Conservation (phyloP, 805 yeast species). For the Maudiozyma barnettii region DNA sequence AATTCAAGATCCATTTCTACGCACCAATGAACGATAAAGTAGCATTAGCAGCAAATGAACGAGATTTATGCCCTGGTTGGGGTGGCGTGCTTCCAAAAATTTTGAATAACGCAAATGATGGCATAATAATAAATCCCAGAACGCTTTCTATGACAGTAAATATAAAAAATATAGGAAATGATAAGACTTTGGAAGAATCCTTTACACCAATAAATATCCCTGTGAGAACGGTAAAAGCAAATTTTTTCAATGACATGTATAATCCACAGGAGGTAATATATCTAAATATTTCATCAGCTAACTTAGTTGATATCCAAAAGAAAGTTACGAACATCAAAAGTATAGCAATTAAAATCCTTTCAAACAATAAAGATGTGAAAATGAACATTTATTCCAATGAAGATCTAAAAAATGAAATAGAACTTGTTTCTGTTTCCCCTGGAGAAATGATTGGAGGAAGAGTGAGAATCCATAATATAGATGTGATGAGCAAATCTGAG, state of each 20-base stretch:
- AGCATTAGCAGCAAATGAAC: not conserved
- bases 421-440: constrained; percentile 61
- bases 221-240: constrained; percentile 43
- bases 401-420: constrained; percentile 44
- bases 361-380: constrained; percentile 37
- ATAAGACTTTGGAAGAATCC: constrained; percentile 9
- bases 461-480: constrained; percentile 53
- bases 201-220: not conserved
- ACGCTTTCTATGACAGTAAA: constrained; percentile 63
- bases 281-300: constrained; percentile 43
- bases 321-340: constrained; percentile 16
- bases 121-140: constrained; percentile 73
- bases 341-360: constrained; percentile 20
- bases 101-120: constrained; percentile 61
- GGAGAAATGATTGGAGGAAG: constrained; percentile 67
- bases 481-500: constrained; percentile 41
- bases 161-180: constrained; percentile 61
- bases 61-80: constrained; percentile 56
- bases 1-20: constrained; percentile 59
- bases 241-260: constrained; percentile 52
- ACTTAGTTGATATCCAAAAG: constrained; percentile 9
- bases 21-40: constrained; percentile 40
- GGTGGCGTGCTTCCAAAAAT: constrained; percentile 77
- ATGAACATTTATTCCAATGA: constrained; percentile 68
- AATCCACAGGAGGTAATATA: constrained; percentile 52